Percentiles rank a stretch among this genome's conserved stretches.
Conservation (phyloP, 495 filamentous ascomycete genomes). For the Xanthoparmelia taractica region DNA sequence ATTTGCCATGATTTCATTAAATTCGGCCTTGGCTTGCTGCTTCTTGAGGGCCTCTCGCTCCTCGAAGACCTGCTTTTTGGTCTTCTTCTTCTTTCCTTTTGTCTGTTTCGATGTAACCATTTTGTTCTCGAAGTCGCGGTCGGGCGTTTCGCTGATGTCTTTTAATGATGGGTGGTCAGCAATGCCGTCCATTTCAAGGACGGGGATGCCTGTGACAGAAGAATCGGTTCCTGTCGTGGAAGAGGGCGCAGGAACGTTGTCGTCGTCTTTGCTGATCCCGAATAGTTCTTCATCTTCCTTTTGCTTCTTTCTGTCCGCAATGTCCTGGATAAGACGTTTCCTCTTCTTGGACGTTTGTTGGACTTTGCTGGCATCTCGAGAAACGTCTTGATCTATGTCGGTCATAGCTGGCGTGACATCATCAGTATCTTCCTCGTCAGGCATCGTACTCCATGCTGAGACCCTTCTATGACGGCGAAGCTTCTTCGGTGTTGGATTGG, state of each 20-base stretch:
- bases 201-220: constrained; percentile 11
- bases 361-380: constrained; percentile 34
- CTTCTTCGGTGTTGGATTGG: constrained; percentile 31
- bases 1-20: constrained; percentile 30
- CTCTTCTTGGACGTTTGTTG: constrained; percentile 51
- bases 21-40: constrained; percentile 36
- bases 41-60: constrained; percentile 56
- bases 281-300: constrained; percentile 77
- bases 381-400: constrained; percentile 28
- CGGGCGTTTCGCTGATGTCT: constrained; percentile 37
- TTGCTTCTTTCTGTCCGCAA: constrained; percentile 58
- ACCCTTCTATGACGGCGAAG: constrained; percentile 31
- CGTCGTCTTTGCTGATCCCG: constrained; percentile 46
- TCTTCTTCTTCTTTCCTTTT: constrained; percentile 58
- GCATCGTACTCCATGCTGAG: constrained; percentile 20
- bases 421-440: constrained; percentile 20
- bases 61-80: constrained; percentile 65
- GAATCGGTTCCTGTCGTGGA: constrained; percentile 31
- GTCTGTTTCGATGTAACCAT: constrained; percentile 31
- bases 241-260: constrained; percentile 28
- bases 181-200: constrained; percentile 13
- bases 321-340: constrained; percentile 56
- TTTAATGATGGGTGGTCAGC: constrained; percentile 35
- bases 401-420: constrained; percentile 16
- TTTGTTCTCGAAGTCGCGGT: constrained; percentile 32